Evolutionary conservation across 2,329 filamentous ascomycete genomes (phyloP).

Genomic region (Talaromyces funiculosus): DNA sequence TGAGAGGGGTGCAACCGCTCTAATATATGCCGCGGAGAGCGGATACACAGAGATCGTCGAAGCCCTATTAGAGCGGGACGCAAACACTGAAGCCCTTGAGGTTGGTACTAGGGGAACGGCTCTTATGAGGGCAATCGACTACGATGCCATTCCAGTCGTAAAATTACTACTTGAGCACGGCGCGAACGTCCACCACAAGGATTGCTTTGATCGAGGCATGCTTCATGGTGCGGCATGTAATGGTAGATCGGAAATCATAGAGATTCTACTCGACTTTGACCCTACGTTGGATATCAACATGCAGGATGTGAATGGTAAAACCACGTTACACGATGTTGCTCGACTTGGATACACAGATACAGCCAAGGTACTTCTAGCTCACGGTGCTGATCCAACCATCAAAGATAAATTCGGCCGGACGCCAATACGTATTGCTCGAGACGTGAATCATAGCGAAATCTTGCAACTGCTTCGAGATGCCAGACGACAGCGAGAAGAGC

Average conservation of each 20-base stretch:
- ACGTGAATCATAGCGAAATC: not conserved
- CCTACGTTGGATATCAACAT: not conserved
- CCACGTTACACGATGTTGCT: not conserved
- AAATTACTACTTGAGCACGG: not conserved
- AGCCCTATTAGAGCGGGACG: not conserved
- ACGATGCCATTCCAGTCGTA: not conserved
- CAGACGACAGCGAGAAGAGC: not conserved
- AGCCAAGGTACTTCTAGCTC: not conserved
- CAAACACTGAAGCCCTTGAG: not conserved
- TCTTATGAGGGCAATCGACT: not conserved
- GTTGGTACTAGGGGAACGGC: not conserved
- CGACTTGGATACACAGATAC: not conserved
- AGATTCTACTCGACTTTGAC: not conserved
- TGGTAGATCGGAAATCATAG: not conserved
- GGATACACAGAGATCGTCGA: not conserved
- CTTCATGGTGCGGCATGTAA: not conserved
- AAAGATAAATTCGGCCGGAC: not conserved
- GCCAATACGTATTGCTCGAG: not conserved
- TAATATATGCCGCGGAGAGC: not conserved
- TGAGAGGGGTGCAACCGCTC: not conserved
- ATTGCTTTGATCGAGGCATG: not conserved
- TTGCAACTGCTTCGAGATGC: not conserved
- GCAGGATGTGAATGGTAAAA: not conserved
- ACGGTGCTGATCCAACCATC: not conserved
- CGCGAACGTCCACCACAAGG: not conserved